phyloP scores from a whole-genome alignment of 2,329 filamentous ascomycete genomes.

The Alternaria gansuensis region DNA sequence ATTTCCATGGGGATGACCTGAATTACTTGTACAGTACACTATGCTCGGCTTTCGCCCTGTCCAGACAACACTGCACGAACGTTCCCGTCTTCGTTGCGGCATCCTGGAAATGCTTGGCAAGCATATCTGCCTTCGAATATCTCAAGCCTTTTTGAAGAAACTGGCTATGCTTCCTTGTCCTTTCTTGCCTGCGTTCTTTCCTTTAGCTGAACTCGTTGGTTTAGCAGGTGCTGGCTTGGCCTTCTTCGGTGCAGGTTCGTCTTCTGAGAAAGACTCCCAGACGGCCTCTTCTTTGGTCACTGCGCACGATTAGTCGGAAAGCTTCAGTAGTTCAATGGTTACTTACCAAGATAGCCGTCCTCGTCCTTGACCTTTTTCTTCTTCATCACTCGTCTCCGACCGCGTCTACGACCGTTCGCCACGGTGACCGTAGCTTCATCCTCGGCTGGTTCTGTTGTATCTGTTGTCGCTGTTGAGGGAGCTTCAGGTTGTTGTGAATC shows the following conservation, averaged over 20 bases:
- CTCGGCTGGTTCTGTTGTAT: conserved; percentile 34
- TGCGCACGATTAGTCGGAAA: conserved; percentile 51
- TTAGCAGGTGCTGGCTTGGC: conserved; percentile 56
- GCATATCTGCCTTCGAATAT: background rate
- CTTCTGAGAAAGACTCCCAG: conserved; percentile 95
- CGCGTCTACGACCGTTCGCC: conserved; percentile 73
- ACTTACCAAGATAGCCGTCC: conserved; percentile 84
- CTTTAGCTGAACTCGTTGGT: conserved; percentile 60
- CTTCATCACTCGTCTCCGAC: conserved; percentile 81
- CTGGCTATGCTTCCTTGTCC: conserved; percentile 87
- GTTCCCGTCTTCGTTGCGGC: background rate
- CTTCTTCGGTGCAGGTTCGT: conserved; percentile 72
- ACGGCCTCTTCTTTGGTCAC: conserved; percentile 84
- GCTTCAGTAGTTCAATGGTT: background rate
- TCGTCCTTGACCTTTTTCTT: conserved; percentile 89
- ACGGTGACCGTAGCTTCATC: conserved; percentile 57
- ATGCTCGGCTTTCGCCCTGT: background rate
- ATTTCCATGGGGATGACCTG: background rate
- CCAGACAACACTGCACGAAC: background rate
- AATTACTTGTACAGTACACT: background rate
- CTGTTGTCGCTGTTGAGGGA: conserved; percentile 30
- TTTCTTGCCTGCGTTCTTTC: conserved; percentile 57
- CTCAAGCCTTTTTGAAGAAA: conserved; percentile 82
- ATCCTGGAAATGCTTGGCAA: background rate
- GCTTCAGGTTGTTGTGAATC: conserved; percentile 53